These are phyloP conservation scores for Pyricularia grisea DNA, from an alignment of 2,329 filamentous ascomycete genomes.

Conservation along the genomic window DNA sequence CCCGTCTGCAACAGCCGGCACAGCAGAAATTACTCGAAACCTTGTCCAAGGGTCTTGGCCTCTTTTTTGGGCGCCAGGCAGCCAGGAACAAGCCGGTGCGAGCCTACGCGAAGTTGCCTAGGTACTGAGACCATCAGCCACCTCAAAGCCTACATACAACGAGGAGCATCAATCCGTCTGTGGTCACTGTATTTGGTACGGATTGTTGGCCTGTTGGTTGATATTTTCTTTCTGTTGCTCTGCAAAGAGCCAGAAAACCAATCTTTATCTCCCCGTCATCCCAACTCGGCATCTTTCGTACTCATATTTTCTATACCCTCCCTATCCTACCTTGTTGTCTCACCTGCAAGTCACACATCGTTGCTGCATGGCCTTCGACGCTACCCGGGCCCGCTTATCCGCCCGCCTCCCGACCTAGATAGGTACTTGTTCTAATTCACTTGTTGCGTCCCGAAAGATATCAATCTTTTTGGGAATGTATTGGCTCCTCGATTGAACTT, in stretches of 20 bases:
- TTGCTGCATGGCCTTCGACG: background rate
- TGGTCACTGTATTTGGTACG: background rate
- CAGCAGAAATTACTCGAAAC: background rate
- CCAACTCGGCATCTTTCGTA: background rate
- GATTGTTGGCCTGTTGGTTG: background rate
- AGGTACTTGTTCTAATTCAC: background rate
- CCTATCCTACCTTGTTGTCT: background rate
- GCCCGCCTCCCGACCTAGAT: background rate
- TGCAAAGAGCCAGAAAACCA: background rate
- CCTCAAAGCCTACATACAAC: background rate
- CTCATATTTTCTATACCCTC: background rate
- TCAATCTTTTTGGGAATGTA: background rate
- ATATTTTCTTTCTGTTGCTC: background rate
- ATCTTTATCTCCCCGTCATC: background rate
- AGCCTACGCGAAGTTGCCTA: background rate
- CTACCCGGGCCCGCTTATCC: background rate
- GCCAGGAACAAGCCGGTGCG: background rate
- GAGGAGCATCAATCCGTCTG: too few relatives aligned
- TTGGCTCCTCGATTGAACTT: background rate
- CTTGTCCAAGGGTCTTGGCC: background rate
- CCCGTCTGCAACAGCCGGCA: background rate
- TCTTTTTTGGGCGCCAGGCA: background rate
- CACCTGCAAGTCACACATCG: background rate
- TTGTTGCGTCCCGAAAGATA: background rate
- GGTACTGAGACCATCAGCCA: background rate